Evolutionary conservation across 1,139 yeast genomes (phyloP).

Genomic region (Suhomyces bribrorum): DNA sequence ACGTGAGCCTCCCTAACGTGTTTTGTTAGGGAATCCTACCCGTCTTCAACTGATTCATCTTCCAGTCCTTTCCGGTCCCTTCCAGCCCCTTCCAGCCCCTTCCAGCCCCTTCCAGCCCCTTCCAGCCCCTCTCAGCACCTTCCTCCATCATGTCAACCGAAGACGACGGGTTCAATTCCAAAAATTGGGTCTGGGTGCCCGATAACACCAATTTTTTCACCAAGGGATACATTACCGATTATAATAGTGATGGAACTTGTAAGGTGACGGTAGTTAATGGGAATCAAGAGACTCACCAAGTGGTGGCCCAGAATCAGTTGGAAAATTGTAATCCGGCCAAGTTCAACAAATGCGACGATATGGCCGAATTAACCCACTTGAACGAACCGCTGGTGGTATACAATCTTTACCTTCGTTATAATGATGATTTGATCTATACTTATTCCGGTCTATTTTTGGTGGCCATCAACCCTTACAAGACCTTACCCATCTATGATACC

Average conservation of each 20-base stretch:
- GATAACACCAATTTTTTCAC: slow-evolving; percentile 64
- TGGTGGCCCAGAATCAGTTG: slow-evolving; percentile 40
- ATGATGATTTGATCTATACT: slow-evolving; percentile 75
- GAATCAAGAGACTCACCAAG: slow-evolving; percentile 33
- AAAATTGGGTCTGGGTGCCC: slow-evolving; percentile 82
- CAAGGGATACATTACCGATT: slow-evolving; percentile 67
- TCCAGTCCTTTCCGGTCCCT: not conserved
- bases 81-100: not conserved
- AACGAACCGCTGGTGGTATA: slow-evolving; percentile 94
- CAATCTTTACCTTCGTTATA: slow-evolving; percentile 76
- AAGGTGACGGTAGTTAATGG: slow-evolving; percentile 56
- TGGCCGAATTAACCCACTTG: slow-evolving; percentile 92
- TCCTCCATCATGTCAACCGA: slow-evolving; percentile 25
- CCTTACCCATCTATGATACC: slow-evolving; percentile 70
- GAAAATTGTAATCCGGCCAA: slow-evolving; percentile 87
- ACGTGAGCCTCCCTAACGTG: slow-evolving; percentile 2
- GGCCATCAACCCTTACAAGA: slow-evolving; percentile 89
- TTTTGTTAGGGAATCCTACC: slow-evolving; percentile 3
- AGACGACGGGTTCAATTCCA: slow-evolving; percentile 55
- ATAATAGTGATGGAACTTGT: slow-evolving; percentile 49
- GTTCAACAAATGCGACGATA: slow-evolving; percentile 88
- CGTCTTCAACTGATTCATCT: slow-evolving; percentile 1
- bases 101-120: not conserved
- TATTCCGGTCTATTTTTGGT: slow-evolving; percentile 86
- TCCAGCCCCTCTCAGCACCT: not conserved